Evolutionary conservation across 768 basidiomycete species (phyloP).

Genomic region (Tephrocybe rancida): DNA sequence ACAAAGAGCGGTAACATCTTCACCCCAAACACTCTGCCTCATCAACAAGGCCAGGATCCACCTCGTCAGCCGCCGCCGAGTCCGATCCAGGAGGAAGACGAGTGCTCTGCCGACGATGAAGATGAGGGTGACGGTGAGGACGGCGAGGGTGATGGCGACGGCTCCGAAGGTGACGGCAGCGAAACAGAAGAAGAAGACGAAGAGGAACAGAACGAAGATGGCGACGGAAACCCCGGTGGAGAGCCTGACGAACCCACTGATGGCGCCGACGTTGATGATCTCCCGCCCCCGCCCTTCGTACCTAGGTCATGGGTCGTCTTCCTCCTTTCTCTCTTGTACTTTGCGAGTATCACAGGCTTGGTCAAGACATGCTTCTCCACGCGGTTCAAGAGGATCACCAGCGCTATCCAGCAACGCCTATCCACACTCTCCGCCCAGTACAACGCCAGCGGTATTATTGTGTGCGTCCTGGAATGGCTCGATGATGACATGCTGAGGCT

Average conservation of each 20-base stretch:
- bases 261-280: background rate
- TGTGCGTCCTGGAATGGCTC: no score
- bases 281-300: background rate
- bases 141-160: background rate
- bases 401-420: no score
- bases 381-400: no score
- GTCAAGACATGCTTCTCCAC: no score
- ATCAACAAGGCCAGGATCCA: background rate
- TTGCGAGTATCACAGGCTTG: no score
- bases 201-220: background rate
- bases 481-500: no score
- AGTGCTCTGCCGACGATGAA: background rate
- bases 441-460: no score
- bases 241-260: conserved; percentile 2
- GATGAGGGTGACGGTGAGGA: background rate
- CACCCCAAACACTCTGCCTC: background rate
- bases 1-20: background rate
- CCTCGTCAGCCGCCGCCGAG: background rate
- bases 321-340: no score
- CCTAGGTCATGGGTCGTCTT: background rate
- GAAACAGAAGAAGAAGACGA: background rate
- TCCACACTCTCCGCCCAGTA: no score
- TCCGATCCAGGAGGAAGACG: background rate
- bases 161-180: background rate
- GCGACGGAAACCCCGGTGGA: background rate